Evolutionary conservation across 345 rosid genomes (phyloP).

Genomic region (Jatropha curcas): DNA sequence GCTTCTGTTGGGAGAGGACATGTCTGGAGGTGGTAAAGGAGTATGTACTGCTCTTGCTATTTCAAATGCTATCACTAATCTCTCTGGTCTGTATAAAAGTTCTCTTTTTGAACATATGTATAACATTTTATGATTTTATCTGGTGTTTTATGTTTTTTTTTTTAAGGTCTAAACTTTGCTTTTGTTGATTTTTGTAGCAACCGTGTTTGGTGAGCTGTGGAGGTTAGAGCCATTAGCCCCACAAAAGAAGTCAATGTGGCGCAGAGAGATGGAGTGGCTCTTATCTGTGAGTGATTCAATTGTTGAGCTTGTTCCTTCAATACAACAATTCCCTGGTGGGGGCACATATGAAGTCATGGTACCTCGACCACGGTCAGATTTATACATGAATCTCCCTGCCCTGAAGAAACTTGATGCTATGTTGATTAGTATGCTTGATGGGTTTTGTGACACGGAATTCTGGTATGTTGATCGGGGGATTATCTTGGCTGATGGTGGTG

Average conservation of each 20-base stretch:
- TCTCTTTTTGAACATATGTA: background rate
- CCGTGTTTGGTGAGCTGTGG: conserved; percentile 95
- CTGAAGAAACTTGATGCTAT: conserved; percentile 95
- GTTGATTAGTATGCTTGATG: conserved; percentile 77
- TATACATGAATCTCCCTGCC: conserved; percentile 90
- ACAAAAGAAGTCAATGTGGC: conserved; percentile 91
- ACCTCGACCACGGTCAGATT: conserved; percentile 81
- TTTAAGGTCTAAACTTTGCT: background rate
- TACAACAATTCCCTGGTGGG: conserved; percentile 91
- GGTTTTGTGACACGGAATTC: conserved; percentile 69
- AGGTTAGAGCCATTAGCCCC: conserved; percentile 86
- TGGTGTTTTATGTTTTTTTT: background rate
- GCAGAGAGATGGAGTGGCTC: conserved; percentile 93
- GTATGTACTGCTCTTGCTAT: conserved; percentile 98
- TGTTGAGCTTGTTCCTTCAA: conserved; percentile 93
- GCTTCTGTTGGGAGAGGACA: conserved; percentile 95
- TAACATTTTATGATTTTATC: background rate
- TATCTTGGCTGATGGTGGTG: conserved; percentile 56
- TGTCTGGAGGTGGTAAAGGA: conserved; percentile 99
- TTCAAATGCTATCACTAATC: conserved; percentile 97
- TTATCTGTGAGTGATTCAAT: conserved; percentile 89
- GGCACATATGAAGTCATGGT: conserved; percentile 93
- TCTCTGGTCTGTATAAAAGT: conserved; percentile 58
- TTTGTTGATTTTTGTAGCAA: conserved; percentile 49
- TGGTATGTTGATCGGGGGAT: conserved; percentile 95